Conservation (phyloP, 2,329 filamentous ascomycete genomes). For the Periconia sp. region DNA sequence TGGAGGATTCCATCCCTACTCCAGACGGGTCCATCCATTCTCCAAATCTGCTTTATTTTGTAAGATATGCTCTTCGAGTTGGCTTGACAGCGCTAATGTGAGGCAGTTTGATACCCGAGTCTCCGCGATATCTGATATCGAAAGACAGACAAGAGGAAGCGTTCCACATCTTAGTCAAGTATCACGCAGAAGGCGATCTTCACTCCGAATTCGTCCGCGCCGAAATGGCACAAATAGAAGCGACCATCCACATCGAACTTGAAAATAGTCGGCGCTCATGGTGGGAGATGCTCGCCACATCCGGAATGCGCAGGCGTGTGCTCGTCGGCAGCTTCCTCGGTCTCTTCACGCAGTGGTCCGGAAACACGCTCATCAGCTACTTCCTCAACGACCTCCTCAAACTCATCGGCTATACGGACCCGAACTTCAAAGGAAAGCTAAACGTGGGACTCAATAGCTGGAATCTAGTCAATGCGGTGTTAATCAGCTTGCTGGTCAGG, state of each 20-base stretch:
- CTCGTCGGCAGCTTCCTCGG: slow-evolving; percentile 67
- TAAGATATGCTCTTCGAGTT: slow-evolving; percentile 16
- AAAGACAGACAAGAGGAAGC: slow-evolving; percentile 69
- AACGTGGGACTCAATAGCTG: slow-evolving; percentile 65
- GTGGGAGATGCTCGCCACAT: slow-evolving; percentile 65
- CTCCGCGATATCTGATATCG: slow-evolving; percentile 68
- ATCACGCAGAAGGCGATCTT: slow-evolving; percentile 66
- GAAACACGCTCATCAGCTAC: slow-evolving; percentile 67
- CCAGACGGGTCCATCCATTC: slow-evolving; percentile 66
- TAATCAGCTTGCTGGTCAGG: slow-evolving; percentile 61
- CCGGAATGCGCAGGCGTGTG: slow-evolving; percentile 68
- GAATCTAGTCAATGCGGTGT: slow-evolving; percentile 63
- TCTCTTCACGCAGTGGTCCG: slow-evolving; percentile 70
- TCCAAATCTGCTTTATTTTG: slow-evolving; percentile 69
- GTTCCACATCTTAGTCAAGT: slow-evolving; percentile 63
- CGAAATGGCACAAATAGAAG: slow-evolving; percentile 70
- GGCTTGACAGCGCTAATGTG: slow-evolving; percentile 4
- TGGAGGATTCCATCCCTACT: slow-evolving; percentile 70
- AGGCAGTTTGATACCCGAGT: slow-evolving; percentile 61
- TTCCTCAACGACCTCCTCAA: slow-evolving; percentile 68
- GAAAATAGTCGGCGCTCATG: slow-evolving; percentile 59
- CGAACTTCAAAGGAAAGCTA: slow-evolving; percentile 41
- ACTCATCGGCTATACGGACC: slow-evolving; percentile 63
- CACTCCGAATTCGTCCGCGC: slow-evolving; percentile 67
- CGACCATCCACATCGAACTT: slow-evolving; percentile 65